Conservation (phyloP, 768 basidiomycete species). For the Tulasnella sp. region DNA sequence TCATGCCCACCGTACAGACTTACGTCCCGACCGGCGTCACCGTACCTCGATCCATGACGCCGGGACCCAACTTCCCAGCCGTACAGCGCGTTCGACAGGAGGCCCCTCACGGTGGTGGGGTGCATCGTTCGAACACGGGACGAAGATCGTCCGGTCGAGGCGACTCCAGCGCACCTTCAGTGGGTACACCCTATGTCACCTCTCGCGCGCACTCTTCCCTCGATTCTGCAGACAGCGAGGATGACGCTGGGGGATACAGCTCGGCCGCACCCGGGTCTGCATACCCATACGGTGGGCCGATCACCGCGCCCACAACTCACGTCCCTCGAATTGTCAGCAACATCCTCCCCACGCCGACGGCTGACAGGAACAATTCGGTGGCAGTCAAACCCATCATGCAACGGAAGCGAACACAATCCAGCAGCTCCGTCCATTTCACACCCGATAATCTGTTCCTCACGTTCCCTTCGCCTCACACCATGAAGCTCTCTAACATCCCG, state of each 20-base stretch:
- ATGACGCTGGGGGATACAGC: neutral
- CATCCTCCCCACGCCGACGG: neutral
- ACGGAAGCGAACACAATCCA: slow-evolving; percentile 8
- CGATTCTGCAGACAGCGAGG: slow-evolving; percentile 9
- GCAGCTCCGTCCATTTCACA: slow-evolving; percentile 8
- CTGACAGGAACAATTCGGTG: neutral
- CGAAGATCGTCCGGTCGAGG: neutral
- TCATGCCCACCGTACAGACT: no score
- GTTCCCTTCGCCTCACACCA: slow-evolving; percentile 9
- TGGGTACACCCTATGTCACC: slow-evolving; percentile 1
- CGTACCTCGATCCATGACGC: no score
- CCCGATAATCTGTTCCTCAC: slow-evolving; percentile 14
- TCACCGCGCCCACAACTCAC: neutral
- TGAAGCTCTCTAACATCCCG: slow-evolving; percentile 15
- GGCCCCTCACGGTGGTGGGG: slow-evolving; percentile 5
- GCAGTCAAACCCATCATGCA: slow-evolving; percentile 6
- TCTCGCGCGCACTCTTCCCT: neutral
- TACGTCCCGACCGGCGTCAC: no score
- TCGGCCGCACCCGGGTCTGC: neutral
- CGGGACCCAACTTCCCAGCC: no score
- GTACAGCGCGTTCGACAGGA: neutral
- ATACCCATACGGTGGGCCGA: slow-evolving; percentile 6
- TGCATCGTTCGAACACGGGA: neutral
- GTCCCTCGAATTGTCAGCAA: slow-evolving; percentile 13
- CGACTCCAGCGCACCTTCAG: neutral